phyloP scores from a whole-genome alignment of 1,284 basidiomycete genomes.

The Irpex lacteus region DNA sequence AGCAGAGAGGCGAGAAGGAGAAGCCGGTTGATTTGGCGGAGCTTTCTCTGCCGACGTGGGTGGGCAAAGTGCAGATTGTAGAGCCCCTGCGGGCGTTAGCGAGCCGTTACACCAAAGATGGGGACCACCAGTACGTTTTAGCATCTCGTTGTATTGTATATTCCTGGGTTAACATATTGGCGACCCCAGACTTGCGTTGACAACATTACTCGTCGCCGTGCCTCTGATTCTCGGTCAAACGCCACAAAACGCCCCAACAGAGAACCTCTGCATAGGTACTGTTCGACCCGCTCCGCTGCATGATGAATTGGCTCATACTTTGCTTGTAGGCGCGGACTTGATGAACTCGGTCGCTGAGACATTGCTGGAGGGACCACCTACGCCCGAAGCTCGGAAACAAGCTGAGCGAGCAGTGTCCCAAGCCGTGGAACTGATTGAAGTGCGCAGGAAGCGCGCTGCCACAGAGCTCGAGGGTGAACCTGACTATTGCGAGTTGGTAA shows the following conservation, averaged over 20 bases:
- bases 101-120: slow-evolving; percentile 55
- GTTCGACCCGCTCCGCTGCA: slow-evolving; percentile 8
- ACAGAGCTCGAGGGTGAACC: slow-evolving; percentile 22
- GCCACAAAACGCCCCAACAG: slow-evolving; percentile 33
- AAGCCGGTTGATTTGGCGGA: slow-evolving; percentile 39
- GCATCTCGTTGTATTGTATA: neutral
- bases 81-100: slow-evolving; percentile 69
- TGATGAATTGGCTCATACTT: neutral
- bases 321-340: slow-evolving; percentile 56
- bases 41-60: slow-evolving; percentile 63
- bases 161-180: neutral
- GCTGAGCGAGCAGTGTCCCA: slow-evolving; percentile 63
- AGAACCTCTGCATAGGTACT: slow-evolving; percentile 61
- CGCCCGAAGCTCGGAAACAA: slow-evolving; percentile 44
- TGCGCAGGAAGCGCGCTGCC: slow-evolving; percentile 28
- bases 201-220: neutral
- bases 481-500: slow-evolving; percentile 51
- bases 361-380: slow-evolving; percentile 47
- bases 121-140: slow-evolving; percentile 56
- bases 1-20: slow-evolving; percentile 16
- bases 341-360: slow-evolving; percentile 69
- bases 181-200: neutral
- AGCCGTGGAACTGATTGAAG: slow-evolving; percentile 46
- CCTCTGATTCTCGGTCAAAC: slow-evolving; percentile 23
- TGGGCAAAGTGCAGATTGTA: slow-evolving; percentile 57